Percentiles rank a stretch among this genome's conserved stretches.
Conservation (phyloP, 345 rosid genomes). For the Mangifera indica region DNA sequence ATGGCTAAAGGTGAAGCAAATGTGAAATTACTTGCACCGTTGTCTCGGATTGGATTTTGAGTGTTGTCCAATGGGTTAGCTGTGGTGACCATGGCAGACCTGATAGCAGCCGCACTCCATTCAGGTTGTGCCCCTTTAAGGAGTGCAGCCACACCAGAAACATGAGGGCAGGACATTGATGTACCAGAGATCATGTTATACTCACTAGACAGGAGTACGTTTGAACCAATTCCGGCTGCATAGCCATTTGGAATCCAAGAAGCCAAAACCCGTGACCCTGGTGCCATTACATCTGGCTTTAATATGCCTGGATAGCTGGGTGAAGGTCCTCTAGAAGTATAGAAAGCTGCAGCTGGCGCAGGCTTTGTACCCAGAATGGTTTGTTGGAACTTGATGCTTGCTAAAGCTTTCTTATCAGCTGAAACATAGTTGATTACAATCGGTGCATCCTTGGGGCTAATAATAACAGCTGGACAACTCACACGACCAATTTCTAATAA, state of each 20-base stretch:
- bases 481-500: neutral
- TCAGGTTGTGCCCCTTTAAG: constrained; percentile 44
- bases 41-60: constrained; percentile 32
- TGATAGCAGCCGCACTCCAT: constrained; percentile 57
- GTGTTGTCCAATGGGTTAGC: constrained; percentile 41
- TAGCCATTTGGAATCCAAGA: constrained; percentile 36
- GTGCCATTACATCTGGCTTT: constrained; percentile 61
- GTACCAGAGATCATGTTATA: constrained; percentile 52
- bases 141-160: constrained; percentile 53
- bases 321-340: constrained; percentile 58
- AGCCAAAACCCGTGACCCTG: constrained; percentile 48
- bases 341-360: constrained; percentile 38
- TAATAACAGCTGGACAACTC: constrained; percentile 16
- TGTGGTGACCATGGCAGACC: constrained; percentile 56
- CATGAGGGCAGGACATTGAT: constrained; percentile 64
- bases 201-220: constrained; percentile 21
- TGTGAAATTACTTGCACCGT: neutral
- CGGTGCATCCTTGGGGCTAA: constrained; percentile 19
- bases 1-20: constrained; percentile 40
- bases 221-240: constrained; percentile 12
- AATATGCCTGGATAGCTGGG: constrained; percentile 43
- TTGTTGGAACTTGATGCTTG: constrained; percentile 37
- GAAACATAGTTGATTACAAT: constrained; percentile 18
- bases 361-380: constrained; percentile 35
- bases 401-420: constrained; percentile 1